phyloP scores from a whole-genome alignment of 441 rosid genomes.

The Croton laevigatus region DNA sequence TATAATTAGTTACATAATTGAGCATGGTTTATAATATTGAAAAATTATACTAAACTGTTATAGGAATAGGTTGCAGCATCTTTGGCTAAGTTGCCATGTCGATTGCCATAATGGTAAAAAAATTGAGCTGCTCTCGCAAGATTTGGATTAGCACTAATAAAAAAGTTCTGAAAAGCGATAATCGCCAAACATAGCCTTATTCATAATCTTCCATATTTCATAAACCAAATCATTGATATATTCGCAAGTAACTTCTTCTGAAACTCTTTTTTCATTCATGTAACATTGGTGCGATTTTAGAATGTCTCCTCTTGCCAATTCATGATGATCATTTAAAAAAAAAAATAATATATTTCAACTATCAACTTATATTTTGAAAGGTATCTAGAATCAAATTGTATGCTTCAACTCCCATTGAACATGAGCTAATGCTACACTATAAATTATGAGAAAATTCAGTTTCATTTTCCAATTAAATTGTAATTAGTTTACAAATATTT shows the following conservation, averaged over 20 bases:
- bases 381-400: no score
- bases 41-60: no score
- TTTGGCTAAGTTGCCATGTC: not conserved
- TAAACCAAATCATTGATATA: slow-evolving; percentile 18
- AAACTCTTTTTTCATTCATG: not conserved
- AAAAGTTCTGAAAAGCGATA: slow-evolving; percentile 15
- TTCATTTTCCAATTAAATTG: no score
- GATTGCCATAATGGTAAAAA: slow-evolving; percentile 7
- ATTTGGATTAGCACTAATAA: slow-evolving; percentile 7
- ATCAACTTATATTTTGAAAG: no score
- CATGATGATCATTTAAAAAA: not conserved
- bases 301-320: not conserved
- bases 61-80: no score
- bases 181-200: not conserved
- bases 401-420: no score
- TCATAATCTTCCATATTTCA: slow-evolving; percentile 35
- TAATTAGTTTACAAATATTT: no score
- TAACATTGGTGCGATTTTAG: not conserved
- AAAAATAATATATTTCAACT: not conserved
- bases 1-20: no score
- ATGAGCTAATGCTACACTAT: no score
- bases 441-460: no score
- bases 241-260: not conserved
- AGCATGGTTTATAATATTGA: no score
- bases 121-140: not conserved